Percentiles rank a stretch among this genome's conserved stretches.
These are phyloP conservation scores for Mentha longifolia DNA, from an alignment of 257 asterid species.

Conservation along the genomic window DNA sequence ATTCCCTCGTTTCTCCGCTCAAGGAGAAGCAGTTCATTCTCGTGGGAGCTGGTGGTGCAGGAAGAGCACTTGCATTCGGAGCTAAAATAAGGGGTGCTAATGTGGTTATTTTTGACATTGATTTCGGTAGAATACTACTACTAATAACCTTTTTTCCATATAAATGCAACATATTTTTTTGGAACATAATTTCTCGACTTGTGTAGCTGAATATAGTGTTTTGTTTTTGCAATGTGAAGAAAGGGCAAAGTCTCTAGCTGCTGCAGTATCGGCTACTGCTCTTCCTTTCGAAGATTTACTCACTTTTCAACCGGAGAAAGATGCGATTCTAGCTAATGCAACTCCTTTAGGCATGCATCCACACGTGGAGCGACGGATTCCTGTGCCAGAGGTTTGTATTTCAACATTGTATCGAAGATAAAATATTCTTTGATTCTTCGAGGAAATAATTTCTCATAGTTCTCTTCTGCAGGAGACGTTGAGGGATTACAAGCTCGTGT, in stretches of 20 bases:
- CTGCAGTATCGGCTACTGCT: constrained; percentile 58
- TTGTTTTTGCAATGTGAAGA: constrained; percentile 39
- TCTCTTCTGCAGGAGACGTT: constrained; percentile 40
- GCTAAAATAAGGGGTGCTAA: constrained; percentile 67
- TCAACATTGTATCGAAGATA: background rate
- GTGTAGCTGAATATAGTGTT: background rate
- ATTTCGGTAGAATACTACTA: constrained; percentile 41
- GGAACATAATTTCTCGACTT: background rate
- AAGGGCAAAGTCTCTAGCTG: constrained; percentile 65
- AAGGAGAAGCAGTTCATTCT: constrained; percentile 53
- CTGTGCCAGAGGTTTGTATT: constrained; percentile 44
- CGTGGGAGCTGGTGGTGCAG: constrained; percentile 85
- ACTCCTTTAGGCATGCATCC: constrained; percentile 82
- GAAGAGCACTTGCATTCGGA: constrained; percentile 75
- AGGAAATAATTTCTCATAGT: background rate
- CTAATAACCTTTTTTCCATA: background rate
- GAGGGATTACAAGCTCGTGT: constrained; percentile 51
- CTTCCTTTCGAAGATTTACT: constrained; percentile 46
- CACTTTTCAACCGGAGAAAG: constrained; percentile 58
- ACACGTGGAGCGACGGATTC: constrained; percentile 52
- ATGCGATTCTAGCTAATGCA: constrained; percentile 71
- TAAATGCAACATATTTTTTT: background rate
- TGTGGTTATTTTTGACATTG: constrained; percentile 58
- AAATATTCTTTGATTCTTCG: background rate
- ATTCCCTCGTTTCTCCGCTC: constrained; percentile 35